phyloP scores from a whole-genome alignment of 2,329 filamentous ascomycete species.

The Hirsutella thompsonii region DNA sequence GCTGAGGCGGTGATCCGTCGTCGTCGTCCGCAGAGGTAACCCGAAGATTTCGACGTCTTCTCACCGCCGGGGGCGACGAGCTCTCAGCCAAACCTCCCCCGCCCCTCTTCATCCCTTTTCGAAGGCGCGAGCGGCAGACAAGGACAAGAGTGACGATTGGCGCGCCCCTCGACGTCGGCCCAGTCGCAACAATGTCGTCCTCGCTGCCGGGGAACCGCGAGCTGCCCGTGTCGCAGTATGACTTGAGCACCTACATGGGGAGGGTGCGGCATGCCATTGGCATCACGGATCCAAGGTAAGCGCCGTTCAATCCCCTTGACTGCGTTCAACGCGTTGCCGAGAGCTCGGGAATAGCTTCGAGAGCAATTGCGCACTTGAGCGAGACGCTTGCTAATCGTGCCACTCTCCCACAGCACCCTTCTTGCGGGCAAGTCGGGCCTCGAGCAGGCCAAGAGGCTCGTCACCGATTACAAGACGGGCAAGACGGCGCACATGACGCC shows the following conservation, averaged over 20 bases:
- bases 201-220: constrained; percentile 60
- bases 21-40: too few species aligned
- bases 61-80: not conserved
- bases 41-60: too few species aligned
- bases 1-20: not conserved
- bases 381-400: not conserved
- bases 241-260: constrained; percentile 89
- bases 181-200: constrained; percentile 41
- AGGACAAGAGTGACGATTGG: too few species aligned
- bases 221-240: constrained; percentile 82
- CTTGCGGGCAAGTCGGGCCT: constrained; percentile 67
- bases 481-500: constrained; percentile 70
- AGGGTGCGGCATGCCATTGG: constrained; percentile 81
- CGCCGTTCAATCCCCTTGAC: constrained; percentile 6
- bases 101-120: too few species aligned
- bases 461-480: constrained; percentile 79
- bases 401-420: constrained; percentile 52
- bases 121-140: too few species aligned
- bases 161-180: constrained; percentile 1
- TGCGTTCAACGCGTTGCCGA: too few species aligned
- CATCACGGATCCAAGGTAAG: constrained; percentile 92
- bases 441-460: constrained; percentile 70
- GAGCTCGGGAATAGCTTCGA: too few species aligned
- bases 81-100: too few species aligned
- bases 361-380: too few species aligned